phyloP scores from a whole-genome alignment of 257 asterid genomes.

The Mentha longifolia region DNA sequence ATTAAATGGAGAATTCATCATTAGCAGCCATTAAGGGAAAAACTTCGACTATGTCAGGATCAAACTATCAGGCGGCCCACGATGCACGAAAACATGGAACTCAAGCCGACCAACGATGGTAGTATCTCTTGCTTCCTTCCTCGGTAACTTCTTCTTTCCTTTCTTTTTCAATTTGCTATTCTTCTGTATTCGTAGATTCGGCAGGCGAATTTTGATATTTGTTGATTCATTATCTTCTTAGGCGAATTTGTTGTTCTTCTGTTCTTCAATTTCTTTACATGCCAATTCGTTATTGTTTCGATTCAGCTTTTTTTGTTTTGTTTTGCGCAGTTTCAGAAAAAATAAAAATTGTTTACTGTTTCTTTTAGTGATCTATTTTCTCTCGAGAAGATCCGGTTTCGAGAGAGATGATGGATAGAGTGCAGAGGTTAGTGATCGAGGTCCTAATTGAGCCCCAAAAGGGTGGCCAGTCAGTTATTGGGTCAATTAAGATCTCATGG shows the following conservation, averaged over 20 bases:
- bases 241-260: too few species aligned
- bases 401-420: conserved; percentile 52
- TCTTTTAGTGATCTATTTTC: not conserved
- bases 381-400: not conserved
- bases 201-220: not conserved
- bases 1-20: too few species aligned
- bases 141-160: conserved; percentile 17
- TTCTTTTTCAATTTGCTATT: not conserved
- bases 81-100: too few species aligned
- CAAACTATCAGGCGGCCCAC: too few species aligned
- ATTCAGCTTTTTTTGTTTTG: conserved; percentile 6
- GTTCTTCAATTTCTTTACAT: conserved; percentile 16
- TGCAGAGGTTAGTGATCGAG: conserved; percentile 62
- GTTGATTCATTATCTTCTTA: conserved; percentile 2
- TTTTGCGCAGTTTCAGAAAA: not conserved
- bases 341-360: conserved; percentile 5
- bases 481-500: conserved; percentile 88
- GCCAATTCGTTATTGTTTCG: not conserved
- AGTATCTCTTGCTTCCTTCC: conserved; percentile 12
- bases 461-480: conserved; percentile 80
- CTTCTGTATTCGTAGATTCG: not conserved
- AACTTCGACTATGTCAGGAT: too few species aligned
- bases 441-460: conserved; percentile 67
- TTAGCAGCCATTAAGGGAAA: too few species aligned
- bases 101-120: too few species aligned